Conservation (phyloP, 2,329 filamentous ascomycete genomes). For the Emergomyces africanus region DNA sequence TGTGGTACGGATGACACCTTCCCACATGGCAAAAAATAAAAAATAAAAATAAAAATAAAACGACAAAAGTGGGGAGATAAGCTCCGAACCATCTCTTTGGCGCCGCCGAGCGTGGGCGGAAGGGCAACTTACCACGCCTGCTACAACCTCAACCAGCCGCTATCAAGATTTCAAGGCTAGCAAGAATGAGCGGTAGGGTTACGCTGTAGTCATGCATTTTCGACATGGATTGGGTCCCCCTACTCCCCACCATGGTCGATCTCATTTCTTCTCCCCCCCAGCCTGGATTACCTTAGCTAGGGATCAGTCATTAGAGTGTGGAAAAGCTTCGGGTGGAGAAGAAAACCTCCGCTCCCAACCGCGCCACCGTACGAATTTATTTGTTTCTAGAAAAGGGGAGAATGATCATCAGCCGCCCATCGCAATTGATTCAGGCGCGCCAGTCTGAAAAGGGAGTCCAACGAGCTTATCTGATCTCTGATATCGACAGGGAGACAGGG, state of each 20-base stretch:
- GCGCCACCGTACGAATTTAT: neutral
- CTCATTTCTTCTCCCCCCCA: too few species aligned
- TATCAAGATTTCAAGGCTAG: too few species aligned
- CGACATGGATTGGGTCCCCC: neutral
- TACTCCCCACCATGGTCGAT: too few species aligned
- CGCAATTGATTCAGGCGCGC: neutral
- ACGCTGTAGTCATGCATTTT: neutral
- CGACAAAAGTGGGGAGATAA: neutral
- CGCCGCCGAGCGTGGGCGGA: neutral
- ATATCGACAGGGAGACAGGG: neutral
- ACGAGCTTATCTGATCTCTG: neutral
- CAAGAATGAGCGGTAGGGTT: neutral
- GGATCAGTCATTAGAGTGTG: too few species aligned
- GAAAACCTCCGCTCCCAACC: neutral
- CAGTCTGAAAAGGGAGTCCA: neutral
- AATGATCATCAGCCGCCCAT: neutral
- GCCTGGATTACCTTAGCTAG: too few species aligned
- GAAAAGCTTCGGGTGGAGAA: neutral
- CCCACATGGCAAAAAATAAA: neutral
- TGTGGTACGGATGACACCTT: neutral
- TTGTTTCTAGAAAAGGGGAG: neutral
- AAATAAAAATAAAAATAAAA: neutral
- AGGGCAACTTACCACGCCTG: too few species aligned
- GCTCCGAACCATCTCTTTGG: neutral
- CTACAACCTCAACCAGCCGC: too few species aligned